Evolutionary conservation across 148 eudicot species (phyloP).

Genomic region (Silene uniflora): DNA sequence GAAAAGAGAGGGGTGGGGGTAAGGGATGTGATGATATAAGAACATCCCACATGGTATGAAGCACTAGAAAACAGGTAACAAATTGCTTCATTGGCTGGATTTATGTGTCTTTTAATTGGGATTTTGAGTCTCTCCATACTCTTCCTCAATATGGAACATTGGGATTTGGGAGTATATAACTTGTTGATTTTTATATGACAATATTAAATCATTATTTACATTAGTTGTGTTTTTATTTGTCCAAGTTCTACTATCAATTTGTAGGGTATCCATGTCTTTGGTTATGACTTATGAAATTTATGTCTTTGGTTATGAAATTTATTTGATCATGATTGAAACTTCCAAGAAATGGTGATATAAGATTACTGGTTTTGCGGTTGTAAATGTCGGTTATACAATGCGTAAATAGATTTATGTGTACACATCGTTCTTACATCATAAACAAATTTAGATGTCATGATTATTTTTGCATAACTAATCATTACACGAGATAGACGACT

Average conservation of each 20-base stretch:
- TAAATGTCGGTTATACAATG: too few relatives aligned
- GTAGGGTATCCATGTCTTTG: neutral
- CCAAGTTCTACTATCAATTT: neutral
- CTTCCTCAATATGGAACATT: neutral
- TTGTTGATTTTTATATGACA: neutral
- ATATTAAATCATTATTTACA: neutral
- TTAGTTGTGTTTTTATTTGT: neutral
- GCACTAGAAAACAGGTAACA: constrained; percentile 19
- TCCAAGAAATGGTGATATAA: too few relatives aligned
- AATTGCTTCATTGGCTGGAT: constrained; percentile 19
- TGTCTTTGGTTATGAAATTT: too few relatives aligned
- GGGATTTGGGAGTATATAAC: too few relatives aligned
- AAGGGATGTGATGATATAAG: neutral
- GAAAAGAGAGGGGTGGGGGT: neutral
- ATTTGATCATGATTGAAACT: too few relatives aligned
- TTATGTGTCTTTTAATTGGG: neutral
- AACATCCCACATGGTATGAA: constrained; percentile 23
- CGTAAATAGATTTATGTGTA: too few relatives aligned
- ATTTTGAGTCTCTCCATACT: neutral
- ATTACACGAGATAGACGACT: too few relatives aligned
- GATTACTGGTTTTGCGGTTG: too few relatives aligned
- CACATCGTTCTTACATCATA: too few relatives aligned
- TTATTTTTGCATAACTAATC: too few relatives aligned
- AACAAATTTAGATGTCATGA: too few relatives aligned
- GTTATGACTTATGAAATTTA: too few relatives aligned